These are phyloP conservation scores for Penicillium sclerotiorum DNA, from an alignment of 2,329 filamentous ascomycete genomes.

Conservation along the genomic window DNA sequence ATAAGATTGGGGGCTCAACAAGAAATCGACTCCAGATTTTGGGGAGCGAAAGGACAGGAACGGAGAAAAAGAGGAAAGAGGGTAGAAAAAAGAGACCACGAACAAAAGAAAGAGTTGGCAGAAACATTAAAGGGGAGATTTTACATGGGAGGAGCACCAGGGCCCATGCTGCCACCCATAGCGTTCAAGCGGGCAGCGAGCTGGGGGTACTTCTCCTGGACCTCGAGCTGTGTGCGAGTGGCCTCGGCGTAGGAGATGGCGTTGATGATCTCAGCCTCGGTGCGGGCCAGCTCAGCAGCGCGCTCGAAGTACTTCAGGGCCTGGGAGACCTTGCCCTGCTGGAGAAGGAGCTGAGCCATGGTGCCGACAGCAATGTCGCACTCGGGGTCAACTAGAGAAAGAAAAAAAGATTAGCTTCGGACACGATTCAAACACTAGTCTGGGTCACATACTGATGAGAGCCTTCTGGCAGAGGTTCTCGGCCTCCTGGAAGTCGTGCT, in stretches of 20 bases:
- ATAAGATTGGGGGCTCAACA: constrained; percentile 19
- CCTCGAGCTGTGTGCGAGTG: constrained; percentile 91
- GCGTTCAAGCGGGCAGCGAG: constrained; percentile 71
- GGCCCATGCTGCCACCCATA: constrained; percentile 50
- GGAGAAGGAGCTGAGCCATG: constrained; percentile 95
- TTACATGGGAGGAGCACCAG: constrained; percentile 40
- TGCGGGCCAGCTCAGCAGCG: constrained; percentile 89
- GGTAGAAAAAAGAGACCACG: not conserved
- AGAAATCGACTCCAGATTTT: constrained; percentile 15
- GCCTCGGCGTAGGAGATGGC: constrained; percentile 96
- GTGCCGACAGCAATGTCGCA: constrained; percentile 98
- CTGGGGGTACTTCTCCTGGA: constrained; percentile 83
- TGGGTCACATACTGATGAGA: constrained; percentile 75
- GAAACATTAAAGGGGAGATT: too few relatives aligned
- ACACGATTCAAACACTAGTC: not conserved
- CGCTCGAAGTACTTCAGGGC: constrained; percentile 97
- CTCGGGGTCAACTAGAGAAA: constrained; percentile 80
- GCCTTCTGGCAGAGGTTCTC: constrained; percentile 98
- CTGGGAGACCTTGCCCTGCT: constrained; percentile 95
- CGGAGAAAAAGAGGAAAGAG: constrained; percentile 19
- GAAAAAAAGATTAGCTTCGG: constrained; percentile 14
- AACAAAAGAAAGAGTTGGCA: too few relatives aligned
- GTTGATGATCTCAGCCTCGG: constrained; percentile 94
- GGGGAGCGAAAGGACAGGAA: constrained; percentile 18
- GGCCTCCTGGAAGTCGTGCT: constrained; percentile 91